phyloP scores from a whole-genome alignment of 148 eudicot species.

The Gaultheria prostrata region DNA sequence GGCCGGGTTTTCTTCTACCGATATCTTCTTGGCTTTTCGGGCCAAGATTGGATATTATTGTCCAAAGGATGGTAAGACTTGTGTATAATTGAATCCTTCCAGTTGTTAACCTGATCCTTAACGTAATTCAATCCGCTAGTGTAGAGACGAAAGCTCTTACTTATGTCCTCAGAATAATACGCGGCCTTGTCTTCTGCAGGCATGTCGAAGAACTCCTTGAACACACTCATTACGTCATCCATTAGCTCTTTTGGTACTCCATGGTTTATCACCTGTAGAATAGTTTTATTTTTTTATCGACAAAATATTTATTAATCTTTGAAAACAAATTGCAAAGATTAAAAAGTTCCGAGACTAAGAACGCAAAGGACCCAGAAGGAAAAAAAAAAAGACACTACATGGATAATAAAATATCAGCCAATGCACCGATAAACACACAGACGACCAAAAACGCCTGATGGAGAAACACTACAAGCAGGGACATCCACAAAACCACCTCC shows the following conservation, averaged over 20 bases:
- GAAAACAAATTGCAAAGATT: too few species aligned
- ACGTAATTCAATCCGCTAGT: conserved; percentile 22
- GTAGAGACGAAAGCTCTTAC: conserved; percentile 15
- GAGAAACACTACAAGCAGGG: too few species aligned
- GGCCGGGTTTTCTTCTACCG: conserved; percentile 9
- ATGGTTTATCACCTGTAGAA: conserved; percentile 14
- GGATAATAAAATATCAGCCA: too few species aligned
- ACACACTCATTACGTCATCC: conserved; percentile 21
- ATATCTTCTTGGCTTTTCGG: conserved; percentile 21
- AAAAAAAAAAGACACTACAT: too few species aligned
- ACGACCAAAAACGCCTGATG: too few species aligned
- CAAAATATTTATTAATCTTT: too few species aligned
- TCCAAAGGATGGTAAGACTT: conserved; percentile 17
- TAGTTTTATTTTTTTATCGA: not conserved
- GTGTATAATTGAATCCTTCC: conserved; percentile 24
- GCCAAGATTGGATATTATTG: conserved; percentile 23
- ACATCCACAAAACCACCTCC: too few species aligned
- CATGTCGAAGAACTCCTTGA: conserved; percentile 24
- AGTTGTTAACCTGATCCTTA: conserved; percentile 18
- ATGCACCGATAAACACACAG: too few species aligned
- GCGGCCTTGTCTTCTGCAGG: conserved; percentile 19
- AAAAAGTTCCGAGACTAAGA: too few species aligned
- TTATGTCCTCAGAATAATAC: conserved; percentile 17
- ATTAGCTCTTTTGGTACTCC: conserved; percentile 28
- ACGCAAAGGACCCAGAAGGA: too few species aligned